Percentiles rank a stretch among this genome's conserved stretches.
These are phyloP conservation scores for Nemania serpens DNA, from an alignment of 2,329 filamentous ascomycete species.

Conservation along the genomic window DNA sequence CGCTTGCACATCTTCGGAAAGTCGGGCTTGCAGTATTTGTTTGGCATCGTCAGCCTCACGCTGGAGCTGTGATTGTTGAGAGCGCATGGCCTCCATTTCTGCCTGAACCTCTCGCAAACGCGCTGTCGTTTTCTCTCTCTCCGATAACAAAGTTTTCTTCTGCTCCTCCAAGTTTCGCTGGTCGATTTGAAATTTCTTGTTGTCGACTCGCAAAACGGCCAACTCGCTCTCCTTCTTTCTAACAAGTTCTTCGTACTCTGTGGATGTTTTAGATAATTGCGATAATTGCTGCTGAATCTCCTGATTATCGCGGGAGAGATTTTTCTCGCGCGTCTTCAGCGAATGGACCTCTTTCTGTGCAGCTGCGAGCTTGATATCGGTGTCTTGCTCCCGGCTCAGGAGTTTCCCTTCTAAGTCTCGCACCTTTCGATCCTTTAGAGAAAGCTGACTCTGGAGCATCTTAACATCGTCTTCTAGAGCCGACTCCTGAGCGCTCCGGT, in stretches of 20 bases:
- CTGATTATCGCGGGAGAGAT: conserved; percentile 78
- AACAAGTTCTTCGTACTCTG: conserved; percentile 92
- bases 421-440: conserved; percentile 85
- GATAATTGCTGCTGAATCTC: conserved; percentile 83
- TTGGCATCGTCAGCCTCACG: conserved; percentile 90
- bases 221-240: conserved; percentile 94
- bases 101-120: conserved; percentile 85
- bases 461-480: conserved; percentile 81
- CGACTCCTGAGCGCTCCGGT: conserved; percentile 77
- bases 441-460: conserved; percentile 88
- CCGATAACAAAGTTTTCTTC: conserved; percentile 68
- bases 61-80: conserved; percentile 81
- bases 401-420: conserved; percentile 85
- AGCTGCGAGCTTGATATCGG: conserved; percentile 80
- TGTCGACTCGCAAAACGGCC: conserved; percentile 79
- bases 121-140: conserved; percentile 78
- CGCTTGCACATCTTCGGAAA: conserved; percentile 87
- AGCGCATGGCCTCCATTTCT: conserved; percentile 83
- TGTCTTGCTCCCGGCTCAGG: conserved; percentile 83
- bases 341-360: conserved; percentile 80
- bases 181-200: conserved; percentile 81
- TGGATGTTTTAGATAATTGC: conserved; percentile 87
- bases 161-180: conserved; percentile 79
- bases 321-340: conserved; percentile 73
- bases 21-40: conserved; percentile 80